Evolutionary conservation across 2,329 filamentous ascomycete genomes (phyloP).

Genomic region (Monilinia fructicola): DNA sequence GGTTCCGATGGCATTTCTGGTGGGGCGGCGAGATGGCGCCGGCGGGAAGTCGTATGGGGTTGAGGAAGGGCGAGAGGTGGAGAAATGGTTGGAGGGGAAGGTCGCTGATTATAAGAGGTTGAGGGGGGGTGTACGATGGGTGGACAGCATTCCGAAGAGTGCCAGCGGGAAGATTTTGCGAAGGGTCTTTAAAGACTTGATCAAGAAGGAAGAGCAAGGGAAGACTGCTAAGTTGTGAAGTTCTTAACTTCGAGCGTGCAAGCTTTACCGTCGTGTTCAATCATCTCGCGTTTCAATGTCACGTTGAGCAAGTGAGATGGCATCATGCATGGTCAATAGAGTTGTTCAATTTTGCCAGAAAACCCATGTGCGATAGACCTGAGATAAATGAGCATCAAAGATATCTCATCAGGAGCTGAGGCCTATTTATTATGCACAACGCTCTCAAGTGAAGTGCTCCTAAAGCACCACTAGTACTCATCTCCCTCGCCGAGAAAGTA

Average conservation of each 20-base stretch:
- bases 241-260: too few relatives aligned
- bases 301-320: not conserved
- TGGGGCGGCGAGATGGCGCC: conserved; percentile 41
- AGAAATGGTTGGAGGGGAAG: conserved; percentile 43
- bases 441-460: not conserved
- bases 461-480: not conserved
- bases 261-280: too few relatives aligned
- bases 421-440: conserved; percentile 8
- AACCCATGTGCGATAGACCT: not conserved
- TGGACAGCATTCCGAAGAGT: conserved; percentile 50
- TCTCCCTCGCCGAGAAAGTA: not conserved
- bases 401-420: not conserved
- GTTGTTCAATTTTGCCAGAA: not conserved
- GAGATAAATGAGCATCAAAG: not conserved
- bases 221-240: conserved; percentile 22
- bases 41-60: conserved; percentile 27
- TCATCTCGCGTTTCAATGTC: not conserved
- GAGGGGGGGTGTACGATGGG: conserved; percentile 50
- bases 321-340: not conserved
- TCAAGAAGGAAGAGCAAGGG: conserved; percentile 49
- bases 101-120: conserved; percentile 51
- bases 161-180: conserved; percentile 50
- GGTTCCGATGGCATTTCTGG: conserved; percentile 66
- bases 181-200: conserved; percentile 32
- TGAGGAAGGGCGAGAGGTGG: conserved; percentile 41